These are phyloP conservation scores for Acorus calamus DNA, from an alignment of 106 monocot genomes.

Conservation along the genomic window DNA sequence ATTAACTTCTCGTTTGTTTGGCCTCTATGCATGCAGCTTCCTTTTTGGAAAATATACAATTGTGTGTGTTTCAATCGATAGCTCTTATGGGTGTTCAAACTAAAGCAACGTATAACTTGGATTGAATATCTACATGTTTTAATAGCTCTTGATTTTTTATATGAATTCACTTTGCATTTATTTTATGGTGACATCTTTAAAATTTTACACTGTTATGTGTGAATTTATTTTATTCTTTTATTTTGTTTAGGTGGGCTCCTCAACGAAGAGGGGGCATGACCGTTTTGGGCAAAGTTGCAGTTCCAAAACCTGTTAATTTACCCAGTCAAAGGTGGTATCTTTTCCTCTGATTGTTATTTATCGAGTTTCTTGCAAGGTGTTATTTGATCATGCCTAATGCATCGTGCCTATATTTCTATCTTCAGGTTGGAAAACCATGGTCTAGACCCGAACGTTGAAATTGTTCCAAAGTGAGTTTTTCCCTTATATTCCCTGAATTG, in stretches of 20 bases:
- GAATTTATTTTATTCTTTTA: not conserved
- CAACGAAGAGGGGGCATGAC: conserved; percentile 47
- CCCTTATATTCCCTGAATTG: not conserved
- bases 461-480: conserved; percentile 86
- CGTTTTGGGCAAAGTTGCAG: conserved; percentile 38
- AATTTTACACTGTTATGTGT: not conserved
- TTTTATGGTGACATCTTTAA: not conserved
- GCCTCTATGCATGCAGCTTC: too few relatives aligned
- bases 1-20: too few relatives aligned
- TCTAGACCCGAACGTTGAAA: conserved; percentile 91
- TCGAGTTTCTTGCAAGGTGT: not conserved
- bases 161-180: too few relatives aligned
- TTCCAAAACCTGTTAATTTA: conserved; percentile 63
- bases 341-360: not conserved
- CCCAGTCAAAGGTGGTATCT: conserved; percentile 54
- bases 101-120: too few relatives aligned
- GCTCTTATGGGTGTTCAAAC: too few relatives aligned
- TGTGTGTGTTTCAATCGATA: too few relatives aligned
- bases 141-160: too few relatives aligned
- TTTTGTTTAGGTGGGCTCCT: conserved; percentile 33
- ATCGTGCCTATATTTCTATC: not conserved
- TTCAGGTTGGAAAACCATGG: conserved; percentile 93
- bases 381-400: not conserved
- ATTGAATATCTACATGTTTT: too few relatives aligned
- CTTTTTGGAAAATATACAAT: too few relatives aligned